phyloP scores from a whole-genome alignment of 192 early-diverging fungal species.

The Podila epigama region DNA sequence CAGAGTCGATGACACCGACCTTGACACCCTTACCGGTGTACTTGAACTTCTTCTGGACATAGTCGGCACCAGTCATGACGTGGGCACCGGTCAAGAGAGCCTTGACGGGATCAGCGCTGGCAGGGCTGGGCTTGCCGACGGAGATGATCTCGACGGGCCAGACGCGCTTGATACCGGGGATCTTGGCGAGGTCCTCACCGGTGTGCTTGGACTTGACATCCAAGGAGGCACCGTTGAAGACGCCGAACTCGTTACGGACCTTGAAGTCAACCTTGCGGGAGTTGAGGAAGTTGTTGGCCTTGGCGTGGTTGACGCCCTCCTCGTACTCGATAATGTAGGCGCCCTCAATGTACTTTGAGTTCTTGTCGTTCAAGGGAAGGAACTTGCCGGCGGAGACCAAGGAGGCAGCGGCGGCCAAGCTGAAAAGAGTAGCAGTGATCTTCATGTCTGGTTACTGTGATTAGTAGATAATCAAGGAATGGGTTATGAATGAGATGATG shows the following conservation, averaged over 20 bases:
- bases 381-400: background rate
- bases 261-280: conserved; percentile 12
- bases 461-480: background rate
- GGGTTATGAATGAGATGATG: background rate
- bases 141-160: conserved; percentile 57
- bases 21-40: conserved; percentile 51
- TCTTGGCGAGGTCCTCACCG: conserved; percentile 28
- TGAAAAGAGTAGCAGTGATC: background rate
- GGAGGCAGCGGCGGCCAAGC: background rate
- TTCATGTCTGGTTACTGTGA: background rate
- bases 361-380: background rate
- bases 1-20: conserved; percentile 66
- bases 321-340: conserved; percentile 1
- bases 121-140: conserved; percentile 6
- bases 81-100: conserved; percentile 29
- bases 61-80: conserved; percentile 53
- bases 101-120: conserved; percentile 1
- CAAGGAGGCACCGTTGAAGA: conserved; percentile 56
- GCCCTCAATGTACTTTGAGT: background rate
- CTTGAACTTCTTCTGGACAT: conserved; percentile 34
- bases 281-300: conserved; percentile 10
- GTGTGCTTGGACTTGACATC: conserved; percentile 33
- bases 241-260: conserved; percentile 46
- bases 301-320: conserved; percentile 3
- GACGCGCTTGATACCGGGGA: conserved; percentile 46